A percentile compares a stretch with the other conserved stretches of the same genome.
phyloP scores from a whole-genome alignment of 495 filamentous ascomycete genomes.

The Trypethelium eluteriae region DNA sequence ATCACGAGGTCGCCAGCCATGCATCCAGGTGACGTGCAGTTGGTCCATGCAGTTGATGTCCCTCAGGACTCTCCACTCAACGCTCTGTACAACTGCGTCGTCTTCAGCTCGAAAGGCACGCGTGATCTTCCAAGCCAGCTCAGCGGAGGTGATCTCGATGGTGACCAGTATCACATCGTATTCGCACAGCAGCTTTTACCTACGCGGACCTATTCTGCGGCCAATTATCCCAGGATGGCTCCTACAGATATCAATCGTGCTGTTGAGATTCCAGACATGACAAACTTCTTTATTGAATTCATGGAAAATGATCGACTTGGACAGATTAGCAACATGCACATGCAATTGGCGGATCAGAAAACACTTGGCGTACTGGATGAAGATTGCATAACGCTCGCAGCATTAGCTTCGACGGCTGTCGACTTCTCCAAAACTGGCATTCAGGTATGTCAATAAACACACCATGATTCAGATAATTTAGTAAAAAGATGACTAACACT shows the following conservation, averaged over 20 bases:
- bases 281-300: constrained; percentile 69
- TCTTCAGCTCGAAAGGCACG: constrained; percentile 60
- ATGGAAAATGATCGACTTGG: constrained; percentile 71
- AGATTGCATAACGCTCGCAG: constrained; percentile 56
- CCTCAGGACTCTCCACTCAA: constrained; percentile 54
- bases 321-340: constrained; percentile 58
- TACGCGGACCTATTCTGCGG: constrained; percentile 42
- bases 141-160: constrained; percentile 76
- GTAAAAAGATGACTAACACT: background rate
- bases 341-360: constrained; percentile 57
- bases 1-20: constrained; percentile 68
- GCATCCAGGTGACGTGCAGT: constrained; percentile 74
- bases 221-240: constrained; percentile 55
- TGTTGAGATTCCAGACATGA: constrained; percentile 56
- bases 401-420: constrained; percentile 67
- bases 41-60: constrained; percentile 45
- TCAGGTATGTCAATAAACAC: constrained; percentile 39
- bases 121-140: constrained; percentile 71
- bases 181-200: constrained; percentile 49
- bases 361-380: constrained; percentile 47
- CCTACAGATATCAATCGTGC: constrained; percentile 49
- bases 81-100: constrained; percentile 60
- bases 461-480: constrained; percentile 17
- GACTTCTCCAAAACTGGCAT: constrained; percentile 78
- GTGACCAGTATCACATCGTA: constrained; percentile 70